Evolutionary conservation across 2,329 filamentous ascomycete species (phyloP).

Genomic region (Xylariaceae sp.): DNA sequence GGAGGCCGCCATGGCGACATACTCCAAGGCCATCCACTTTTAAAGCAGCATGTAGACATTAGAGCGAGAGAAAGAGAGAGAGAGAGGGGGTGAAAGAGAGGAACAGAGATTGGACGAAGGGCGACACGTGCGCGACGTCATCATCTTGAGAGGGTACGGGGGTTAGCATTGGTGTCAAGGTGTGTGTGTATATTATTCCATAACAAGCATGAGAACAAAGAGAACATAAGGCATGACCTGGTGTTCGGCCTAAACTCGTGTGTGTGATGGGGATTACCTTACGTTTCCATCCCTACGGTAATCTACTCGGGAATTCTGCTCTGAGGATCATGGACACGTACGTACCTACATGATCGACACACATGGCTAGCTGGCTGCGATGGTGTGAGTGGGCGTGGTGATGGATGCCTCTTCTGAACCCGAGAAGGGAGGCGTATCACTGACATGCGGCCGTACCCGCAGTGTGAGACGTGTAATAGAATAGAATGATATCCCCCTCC

Average conservation of each 20-base stretch:
- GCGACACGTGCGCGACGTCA: slow-evolving; percentile 11
- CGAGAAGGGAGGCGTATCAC: no score
- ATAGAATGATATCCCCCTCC: no score
- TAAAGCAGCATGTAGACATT: slow-evolving; percentile 42
- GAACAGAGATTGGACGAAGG: slow-evolving; percentile 23
- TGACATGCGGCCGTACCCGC: no score
- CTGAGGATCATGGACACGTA: no score
- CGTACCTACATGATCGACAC: no score
- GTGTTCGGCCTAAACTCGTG: background rate
- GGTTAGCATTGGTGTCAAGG: slow-evolving; percentile 32
- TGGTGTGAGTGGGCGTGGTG: no score
- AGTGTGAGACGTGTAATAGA: no score
- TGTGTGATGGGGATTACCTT: no score
- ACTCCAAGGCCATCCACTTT: slow-evolving; percentile 93
- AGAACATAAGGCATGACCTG: background rate
- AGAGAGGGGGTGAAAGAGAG: background rate
- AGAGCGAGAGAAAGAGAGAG: background rate
- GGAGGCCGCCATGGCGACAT: slow-evolving; percentile 97
- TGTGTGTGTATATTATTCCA: slow-evolving; percentile 19
- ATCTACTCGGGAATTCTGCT: no score
- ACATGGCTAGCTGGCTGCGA: no score
- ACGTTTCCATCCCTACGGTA: no score
- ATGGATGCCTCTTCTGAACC: no score
- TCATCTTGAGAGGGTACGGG: slow-evolving; percentile 12
- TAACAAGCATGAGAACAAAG: slow-evolving; percentile 24